phyloP scores from a whole-genome alignment of 192 early-diverging fungal genomes.

The Rhizophlyctis rosea region DNA sequence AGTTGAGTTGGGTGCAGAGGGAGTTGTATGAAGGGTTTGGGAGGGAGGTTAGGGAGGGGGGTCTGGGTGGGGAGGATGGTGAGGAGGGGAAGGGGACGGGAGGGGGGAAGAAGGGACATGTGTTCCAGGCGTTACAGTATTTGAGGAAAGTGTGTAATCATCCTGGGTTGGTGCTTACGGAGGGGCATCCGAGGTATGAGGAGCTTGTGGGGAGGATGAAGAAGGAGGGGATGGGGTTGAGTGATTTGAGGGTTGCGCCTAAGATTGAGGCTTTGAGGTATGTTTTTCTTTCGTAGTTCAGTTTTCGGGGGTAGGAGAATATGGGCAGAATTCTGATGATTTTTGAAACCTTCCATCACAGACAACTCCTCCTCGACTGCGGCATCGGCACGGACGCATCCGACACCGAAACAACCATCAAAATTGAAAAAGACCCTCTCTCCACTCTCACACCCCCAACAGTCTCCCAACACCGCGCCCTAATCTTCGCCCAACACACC shows the following conservation, averaged over 20 bases:
- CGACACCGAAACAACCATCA: constrained; percentile 31
- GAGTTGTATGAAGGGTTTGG: constrained; percentile 93
- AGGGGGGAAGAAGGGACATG: constrained; percentile 57
- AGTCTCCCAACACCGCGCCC: constrained; percentile 80
- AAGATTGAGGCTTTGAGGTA: constrained; percentile 87
- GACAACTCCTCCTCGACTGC: constrained; percentile 87
- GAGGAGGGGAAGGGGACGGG: constrained; percentile 41
- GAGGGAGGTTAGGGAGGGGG: constrained; percentile 45
- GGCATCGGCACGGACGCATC: constrained; percentile 79
- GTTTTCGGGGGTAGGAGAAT: too few relatives aligned
- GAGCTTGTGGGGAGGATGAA: constrained; percentile 63
- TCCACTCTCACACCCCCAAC: constrained; percentile 55
- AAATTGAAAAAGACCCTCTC: constrained; percentile 21
- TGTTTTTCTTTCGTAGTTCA: too few relatives aligned
- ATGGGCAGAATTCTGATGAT: too few relatives aligned
- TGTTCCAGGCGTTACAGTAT: constrained; percentile 98
- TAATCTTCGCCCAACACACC: constrained; percentile 95
- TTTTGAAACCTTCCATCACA: constrained; percentile 18
- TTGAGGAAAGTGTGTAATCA: constrained; percentile 95
- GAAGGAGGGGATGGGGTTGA: constrained; percentile 45
- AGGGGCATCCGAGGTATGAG: constrained; percentile 80
- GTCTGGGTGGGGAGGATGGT: constrained; percentile 22
- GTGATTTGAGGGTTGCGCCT: constrained; percentile 76
- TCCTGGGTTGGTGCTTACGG: constrained; percentile 79
- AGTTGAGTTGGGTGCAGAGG: constrained; percentile 85